Evolutionary conservation across 768 basidiomycete species (phyloP).

Genomic region (Phlebiopsis flavidoalba): DNA sequence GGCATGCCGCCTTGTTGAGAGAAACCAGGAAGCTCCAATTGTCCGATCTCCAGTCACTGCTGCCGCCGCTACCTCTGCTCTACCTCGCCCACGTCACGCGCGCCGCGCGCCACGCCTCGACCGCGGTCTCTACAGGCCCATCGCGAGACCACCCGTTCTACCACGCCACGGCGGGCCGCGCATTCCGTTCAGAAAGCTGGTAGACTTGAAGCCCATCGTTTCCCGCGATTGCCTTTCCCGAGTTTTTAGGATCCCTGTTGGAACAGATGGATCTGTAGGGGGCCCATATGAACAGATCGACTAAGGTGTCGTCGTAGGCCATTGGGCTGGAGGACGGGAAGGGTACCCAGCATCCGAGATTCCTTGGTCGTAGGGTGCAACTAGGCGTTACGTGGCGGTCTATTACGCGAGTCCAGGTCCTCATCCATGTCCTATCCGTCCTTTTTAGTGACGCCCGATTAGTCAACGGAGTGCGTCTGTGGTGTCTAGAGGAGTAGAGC

Average conservation of each 20-base stretch:
- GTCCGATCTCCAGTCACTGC: neutral
- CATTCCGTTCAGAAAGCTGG: neutral
- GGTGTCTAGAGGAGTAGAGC: conserved; percentile 52
- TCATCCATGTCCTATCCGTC: conserved; percentile 52
- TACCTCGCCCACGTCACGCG: conserved; percentile 25
- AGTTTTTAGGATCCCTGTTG: neutral
- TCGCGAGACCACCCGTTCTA: neutral
- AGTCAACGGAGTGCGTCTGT: conserved; percentile 51
- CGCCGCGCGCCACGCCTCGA: conserved; percentile 30
- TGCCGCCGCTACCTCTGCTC: conserved; percentile 23
- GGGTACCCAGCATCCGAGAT: conserved; percentile 49
- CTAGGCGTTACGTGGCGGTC: conserved; percentile 68
- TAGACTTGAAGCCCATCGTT: neutral
- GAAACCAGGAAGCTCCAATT: neutral
- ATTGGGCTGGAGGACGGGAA: conserved; percentile 60
- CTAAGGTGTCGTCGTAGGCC: conserved; percentile 81
- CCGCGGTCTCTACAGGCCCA: conserved; percentile 22
- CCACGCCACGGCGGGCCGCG: conserved; percentile 20
- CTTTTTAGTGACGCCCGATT: conserved; percentile 36
- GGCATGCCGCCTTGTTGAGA: neutral
- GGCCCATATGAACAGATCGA: conserved; percentile 29
- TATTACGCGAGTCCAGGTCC: conserved; percentile 42
- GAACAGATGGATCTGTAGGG: conserved; percentile 3
- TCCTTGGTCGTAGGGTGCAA: conserved; percentile 59
- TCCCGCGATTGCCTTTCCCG: neutral